Percentiles rank a stretch among this genome's conserved stretches.
Evolutionary conservation across 179 eudicot genomes (phyloP).

Genomic region (Silene noctiflora): DNA sequence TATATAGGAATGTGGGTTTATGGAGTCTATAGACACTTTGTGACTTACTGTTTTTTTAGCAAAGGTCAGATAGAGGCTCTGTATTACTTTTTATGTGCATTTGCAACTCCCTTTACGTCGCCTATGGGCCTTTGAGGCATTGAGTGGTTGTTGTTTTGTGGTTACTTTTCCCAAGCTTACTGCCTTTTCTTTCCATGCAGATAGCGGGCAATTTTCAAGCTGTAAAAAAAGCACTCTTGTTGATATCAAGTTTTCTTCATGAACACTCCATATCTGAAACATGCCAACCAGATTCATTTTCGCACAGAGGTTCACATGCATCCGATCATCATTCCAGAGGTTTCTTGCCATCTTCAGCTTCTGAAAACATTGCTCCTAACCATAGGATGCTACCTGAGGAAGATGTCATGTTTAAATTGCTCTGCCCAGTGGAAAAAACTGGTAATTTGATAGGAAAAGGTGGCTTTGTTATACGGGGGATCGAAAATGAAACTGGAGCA

Average conservation of each 20-base stretch:
- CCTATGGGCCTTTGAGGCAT: not conserved
- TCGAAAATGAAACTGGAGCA: conserved; percentile 61
- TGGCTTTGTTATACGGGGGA: conserved; percentile 40
- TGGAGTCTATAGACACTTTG: too few species aligned
- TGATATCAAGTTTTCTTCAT: conserved; percentile 58
- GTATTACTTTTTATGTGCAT: not conserved
- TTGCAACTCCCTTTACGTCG: not conserved
- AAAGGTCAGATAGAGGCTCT: too few species aligned
- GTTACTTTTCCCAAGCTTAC: not conserved
- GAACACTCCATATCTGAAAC: conserved; percentile 43
- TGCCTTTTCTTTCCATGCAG: conserved; percentile 30
- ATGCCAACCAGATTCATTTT: conserved; percentile 26
- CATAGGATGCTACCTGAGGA: conserved; percentile 49
- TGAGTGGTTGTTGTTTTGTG: not conserved
- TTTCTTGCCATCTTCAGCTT: conserved; percentile 26
- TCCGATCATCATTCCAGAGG: conserved; percentile 36
- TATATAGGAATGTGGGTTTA: not conserved
- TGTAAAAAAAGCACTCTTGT: conserved; percentile 50
- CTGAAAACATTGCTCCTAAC: conserved; percentile 36
- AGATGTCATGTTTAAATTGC: conserved; percentile 50
- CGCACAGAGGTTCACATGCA: conserved; percentile 24
- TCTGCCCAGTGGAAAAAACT: conserved; percentile 48
- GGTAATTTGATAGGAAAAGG: conserved; percentile 66
- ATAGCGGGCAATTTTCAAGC: conserved; percentile 50
- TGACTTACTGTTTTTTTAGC: too few species aligned